Conservation (phyloP, 345 rosid species). For the Rhizophora mangle region DNA sequence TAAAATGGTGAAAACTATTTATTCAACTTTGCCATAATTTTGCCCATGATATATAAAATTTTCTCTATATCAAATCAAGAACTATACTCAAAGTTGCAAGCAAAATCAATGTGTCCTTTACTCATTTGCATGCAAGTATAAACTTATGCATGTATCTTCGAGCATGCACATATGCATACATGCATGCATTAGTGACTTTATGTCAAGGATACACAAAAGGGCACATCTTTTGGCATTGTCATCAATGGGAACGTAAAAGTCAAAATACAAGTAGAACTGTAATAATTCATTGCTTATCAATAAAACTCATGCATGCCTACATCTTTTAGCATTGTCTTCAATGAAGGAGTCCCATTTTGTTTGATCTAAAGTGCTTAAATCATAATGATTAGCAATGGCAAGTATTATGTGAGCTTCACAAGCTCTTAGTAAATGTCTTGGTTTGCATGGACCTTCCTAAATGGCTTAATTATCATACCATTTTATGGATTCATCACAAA, state of each 20-base stretch:
- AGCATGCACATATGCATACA: too few species aligned
- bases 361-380: conserved; percentile 72
- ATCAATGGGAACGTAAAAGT: conserved; percentile 21
- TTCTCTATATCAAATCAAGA: too few species aligned
- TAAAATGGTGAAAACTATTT: too few species aligned
- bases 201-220: too few species aligned
- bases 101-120: too few species aligned
- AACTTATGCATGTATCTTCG: too few species aligned
- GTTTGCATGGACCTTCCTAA: conserved; percentile 81
- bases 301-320: conserved; percentile 50
- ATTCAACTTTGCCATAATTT: too few species aligned
- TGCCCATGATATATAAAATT: too few species aligned
- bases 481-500: conserved; percentile 95
- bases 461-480: conserved; percentile 77
- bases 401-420: conserved; percentile 71
- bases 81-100: too few species aligned
- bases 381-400: conserved; percentile 77
- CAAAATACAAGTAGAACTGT: conserved; percentile 1
- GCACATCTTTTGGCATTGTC: too few species aligned
- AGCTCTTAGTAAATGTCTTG: conserved; percentile 84
- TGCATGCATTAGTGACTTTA: too few species aligned
- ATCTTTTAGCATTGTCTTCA: conserved; percentile 63
- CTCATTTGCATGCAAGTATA: too few species aligned
- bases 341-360: conserved; percentile 62
- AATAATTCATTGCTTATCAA: conserved; percentile 15